Conservation (phyloP, 352 stramenopile species). For the Phytophthora boehmeriae region DNA sequence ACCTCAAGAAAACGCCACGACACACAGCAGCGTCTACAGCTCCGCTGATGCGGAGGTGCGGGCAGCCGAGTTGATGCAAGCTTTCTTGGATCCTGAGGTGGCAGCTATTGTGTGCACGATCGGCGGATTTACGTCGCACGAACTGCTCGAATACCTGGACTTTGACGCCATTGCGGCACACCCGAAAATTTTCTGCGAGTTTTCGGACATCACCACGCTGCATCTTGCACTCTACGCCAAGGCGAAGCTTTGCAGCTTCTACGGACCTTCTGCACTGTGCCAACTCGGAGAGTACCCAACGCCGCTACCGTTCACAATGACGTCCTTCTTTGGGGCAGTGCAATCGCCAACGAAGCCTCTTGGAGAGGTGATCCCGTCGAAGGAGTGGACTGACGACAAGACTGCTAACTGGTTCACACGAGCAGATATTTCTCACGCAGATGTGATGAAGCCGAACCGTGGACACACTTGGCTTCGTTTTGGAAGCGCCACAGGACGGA, state of each 20-base stretch:
- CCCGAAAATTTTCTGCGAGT: slow-evolving; percentile 64
- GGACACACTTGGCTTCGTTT: slow-evolving; percentile 51
- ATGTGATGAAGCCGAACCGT: slow-evolving; percentile 50
- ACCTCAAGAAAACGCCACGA: slow-evolving; percentile 36
- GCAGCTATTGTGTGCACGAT: slow-evolving; percentile 60
- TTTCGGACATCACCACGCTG: slow-evolving; percentile 69
- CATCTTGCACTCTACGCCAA: slow-evolving; percentile 57
- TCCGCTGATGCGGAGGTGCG: slow-evolving; percentile 12
- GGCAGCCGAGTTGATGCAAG: slow-evolving; percentile 53
- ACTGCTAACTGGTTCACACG: slow-evolving; percentile 62
- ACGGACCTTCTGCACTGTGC: slow-evolving; percentile 55
- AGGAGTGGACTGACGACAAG: slow-evolving; percentile 68
- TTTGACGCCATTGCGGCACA: slow-evolving; percentile 48
- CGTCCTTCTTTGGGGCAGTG: slow-evolving; percentile 44
- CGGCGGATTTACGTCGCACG: slow-evolving; percentile 63
- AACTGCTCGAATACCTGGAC: slow-evolving; percentile 66
- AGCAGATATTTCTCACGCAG: slow-evolving; percentile 43
- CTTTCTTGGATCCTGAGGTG: slow-evolving; percentile 48
- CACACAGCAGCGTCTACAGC: background rate
- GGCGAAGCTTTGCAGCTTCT: slow-evolving; percentile 57
- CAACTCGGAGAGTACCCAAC: slow-evolving; percentile 70
- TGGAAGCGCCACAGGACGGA: slow-evolving; percentile 33
- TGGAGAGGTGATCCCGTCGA: slow-evolving; percentile 39
- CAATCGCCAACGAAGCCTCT: slow-evolving; percentile 27
- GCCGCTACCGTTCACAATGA: slow-evolving; percentile 51